A percentile compares a stretch with the other conserved stretches of the same genome.
phyloP scores from a whole-genome alignment of 1,284 basidiomycete genomes.

The Apiotrichum gamsii region DNA sequence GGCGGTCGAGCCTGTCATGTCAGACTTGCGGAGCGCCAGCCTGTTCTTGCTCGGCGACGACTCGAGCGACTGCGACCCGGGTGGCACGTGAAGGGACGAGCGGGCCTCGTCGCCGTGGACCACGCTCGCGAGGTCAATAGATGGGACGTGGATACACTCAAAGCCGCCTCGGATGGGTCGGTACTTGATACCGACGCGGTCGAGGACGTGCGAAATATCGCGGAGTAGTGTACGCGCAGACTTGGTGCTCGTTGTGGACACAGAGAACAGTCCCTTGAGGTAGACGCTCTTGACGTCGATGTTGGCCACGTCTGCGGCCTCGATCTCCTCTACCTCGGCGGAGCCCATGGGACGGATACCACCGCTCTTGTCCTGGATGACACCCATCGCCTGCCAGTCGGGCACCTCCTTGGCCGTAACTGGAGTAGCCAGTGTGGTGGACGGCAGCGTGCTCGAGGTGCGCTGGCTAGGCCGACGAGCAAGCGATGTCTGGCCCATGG shows the following conservation, averaged over 20 bases:
- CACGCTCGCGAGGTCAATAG: slow-evolving; percentile 77
- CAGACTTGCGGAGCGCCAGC: slow-evolving; percentile 10
- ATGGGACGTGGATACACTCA: slow-evolving; percentile 91
- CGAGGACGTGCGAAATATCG: slow-evolving; percentile 79
- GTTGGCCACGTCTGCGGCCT: slow-evolving; percentile 21
- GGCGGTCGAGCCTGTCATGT: slow-evolving; percentile 1
- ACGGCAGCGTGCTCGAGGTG: slow-evolving; percentile 9
- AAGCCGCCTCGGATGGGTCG: slow-evolving; percentile 85
- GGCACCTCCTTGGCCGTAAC: slow-evolving; percentile 25
- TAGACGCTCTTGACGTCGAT: slow-evolving; percentile 76
- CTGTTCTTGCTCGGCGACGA: slow-evolving; percentile 15
- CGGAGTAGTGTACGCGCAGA: slow-evolving; percentile 69
- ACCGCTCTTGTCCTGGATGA: slow-evolving; percentile 16
- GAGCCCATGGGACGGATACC: slow-evolving; percentile 16
- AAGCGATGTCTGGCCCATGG: slow-evolving; percentile 28
- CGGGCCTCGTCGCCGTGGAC: slow-evolving; percentile 41
- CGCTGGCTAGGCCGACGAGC: slow-evolving; percentile 27
- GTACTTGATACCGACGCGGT: slow-evolving; percentile 90
- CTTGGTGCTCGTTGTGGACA: slow-evolving; percentile 92
- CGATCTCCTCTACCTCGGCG: slow-evolving; percentile 19
- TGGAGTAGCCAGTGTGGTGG: slow-evolving; percentile 10
- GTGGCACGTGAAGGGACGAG: slow-evolving; percentile 13
- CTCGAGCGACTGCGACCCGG: slow-evolving; percentile 10
- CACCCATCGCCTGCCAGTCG: slow-evolving; percentile 2
- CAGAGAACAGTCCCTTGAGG: slow-evolving; percentile 85